A percentile compares a stretch with the other conserved stretches of the same genome.
phyloP scores from a whole-genome alignment of 352 stramenopile genomes.

The Globisporangium cystogenes region DNA sequence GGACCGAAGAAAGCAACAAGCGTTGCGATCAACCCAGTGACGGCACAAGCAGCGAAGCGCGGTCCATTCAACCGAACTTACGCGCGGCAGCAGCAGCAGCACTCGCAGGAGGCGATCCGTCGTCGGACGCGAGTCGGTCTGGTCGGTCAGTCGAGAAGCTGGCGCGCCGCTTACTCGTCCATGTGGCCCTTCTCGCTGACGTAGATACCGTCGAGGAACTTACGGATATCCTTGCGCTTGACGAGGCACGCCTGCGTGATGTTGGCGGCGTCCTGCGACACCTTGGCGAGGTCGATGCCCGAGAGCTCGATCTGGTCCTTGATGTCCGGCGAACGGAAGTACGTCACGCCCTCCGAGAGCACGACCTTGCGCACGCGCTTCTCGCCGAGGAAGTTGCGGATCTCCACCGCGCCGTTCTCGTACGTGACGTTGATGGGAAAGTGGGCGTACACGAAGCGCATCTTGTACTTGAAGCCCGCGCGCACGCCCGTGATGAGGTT shows the following conservation, averaged over 20 bases:
- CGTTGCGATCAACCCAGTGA: constrained; percentile 87
- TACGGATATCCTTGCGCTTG: constrained; percentile 96
- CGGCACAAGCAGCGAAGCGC: constrained; percentile 41
- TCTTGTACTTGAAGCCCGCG: constrained; percentile 99
- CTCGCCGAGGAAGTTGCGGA: constrained; percentile 99
- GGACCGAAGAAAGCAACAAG: constrained; percentile 86
- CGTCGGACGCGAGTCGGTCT: constrained; percentile 1
- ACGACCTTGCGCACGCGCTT: constrained; percentile 96
- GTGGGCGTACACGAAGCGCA: constrained; percentile 99
- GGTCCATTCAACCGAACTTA: constrained; percentile 14
- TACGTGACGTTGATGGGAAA: constrained; percentile 99
- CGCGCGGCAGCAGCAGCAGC: constrained; percentile 16
- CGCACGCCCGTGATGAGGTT: constrained; percentile 99
- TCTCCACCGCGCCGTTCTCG: constrained; percentile 93
- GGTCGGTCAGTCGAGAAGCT: neutral
- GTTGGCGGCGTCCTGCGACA: constrained; percentile 90
- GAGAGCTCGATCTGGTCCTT: constrained; percentile 99
- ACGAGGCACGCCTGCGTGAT: constrained; percentile 84
- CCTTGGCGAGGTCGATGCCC: constrained; percentile 97
- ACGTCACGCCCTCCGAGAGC: constrained; percentile 92
- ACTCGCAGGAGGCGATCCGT: constrained; percentile 2
- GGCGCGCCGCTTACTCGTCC: constrained; percentile 55
- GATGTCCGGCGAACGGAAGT: constrained; percentile 93
- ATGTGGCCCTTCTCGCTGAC: constrained; percentile 94
- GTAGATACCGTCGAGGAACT: constrained; percentile 99